Evolutionary conservation across 2,329 filamentous ascomycete species (phyloP), one percentile per base, ranked within the genome.

Genomic region (Neofusicoccum kwambonambiense): DNA sequence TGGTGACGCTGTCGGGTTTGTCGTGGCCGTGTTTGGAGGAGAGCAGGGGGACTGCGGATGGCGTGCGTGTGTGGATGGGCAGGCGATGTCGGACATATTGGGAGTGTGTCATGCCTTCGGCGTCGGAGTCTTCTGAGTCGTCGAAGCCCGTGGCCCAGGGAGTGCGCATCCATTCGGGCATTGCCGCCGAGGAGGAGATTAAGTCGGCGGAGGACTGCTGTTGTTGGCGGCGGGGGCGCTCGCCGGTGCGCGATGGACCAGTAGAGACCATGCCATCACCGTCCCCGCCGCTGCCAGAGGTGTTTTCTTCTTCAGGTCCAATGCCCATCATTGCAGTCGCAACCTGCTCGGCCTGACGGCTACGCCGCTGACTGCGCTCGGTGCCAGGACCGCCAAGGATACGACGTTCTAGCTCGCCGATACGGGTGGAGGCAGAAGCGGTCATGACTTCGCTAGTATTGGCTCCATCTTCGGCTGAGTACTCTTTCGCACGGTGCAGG

Each of bases 401-500:
- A 65, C 83, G 81, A 4, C 83, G 78, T 69, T 86, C 84, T 5
- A 86, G 73, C 42, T 81, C 80, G 6, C 83, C 83, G 31, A 85
- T 86, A 3, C 82, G 77, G 66, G 85, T 79, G 65, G 85, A 83
- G 1, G 85, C 83, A 39, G 79, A 62, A 6, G 61, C 51, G 6
- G 5, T 31, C 47, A 52, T 34, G 35, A 51, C 37, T 51, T 62
- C 60, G 47, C 37, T 27, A 3, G 50, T 37, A 27, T 47, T 51
- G 60, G 49, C n/a, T 73, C 68, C 60, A 35, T 83, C 80, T 51
- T 82, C 80, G 0, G 77, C 77, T 62, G 86, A 83, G 27, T 81
- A 78, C 65, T 86, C 84, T 69, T 86, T 86, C 5, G 83, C 84
- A 49, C 84, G 82, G 69, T 87, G 84, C 3, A 87, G 76, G 67